These are phyloP conservation scores for Claviceps sp. DNA, from an alignment of 2,329 filamentous ascomycete genomes.

Conservation along the genomic window DNA sequence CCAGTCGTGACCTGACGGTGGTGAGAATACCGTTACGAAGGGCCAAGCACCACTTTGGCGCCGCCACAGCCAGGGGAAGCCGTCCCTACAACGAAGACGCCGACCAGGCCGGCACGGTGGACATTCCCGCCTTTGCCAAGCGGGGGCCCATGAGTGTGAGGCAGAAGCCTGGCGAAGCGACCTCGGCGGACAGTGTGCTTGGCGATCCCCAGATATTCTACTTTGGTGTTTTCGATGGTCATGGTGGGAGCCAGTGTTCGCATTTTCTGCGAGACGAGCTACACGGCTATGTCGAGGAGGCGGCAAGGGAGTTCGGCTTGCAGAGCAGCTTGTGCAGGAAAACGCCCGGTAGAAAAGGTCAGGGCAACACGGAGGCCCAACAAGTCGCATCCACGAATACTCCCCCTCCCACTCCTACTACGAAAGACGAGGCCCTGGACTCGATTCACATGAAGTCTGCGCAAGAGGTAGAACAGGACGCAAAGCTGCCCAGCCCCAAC, in stretches of 20 bases:
- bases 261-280: constrained; percentile 73
- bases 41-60: constrained; percentile 93
- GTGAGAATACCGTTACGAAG: constrained; percentile 87
- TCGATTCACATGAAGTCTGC: constrained; percentile 36
- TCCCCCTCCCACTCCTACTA: neutral
- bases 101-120: constrained; percentile 86
- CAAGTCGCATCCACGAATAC: too few relatives aligned
- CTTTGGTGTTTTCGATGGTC: constrained; percentile 92
- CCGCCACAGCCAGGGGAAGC: constrained; percentile 63
- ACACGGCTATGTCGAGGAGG: constrained; percentile 78
- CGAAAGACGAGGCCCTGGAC: constrained; percentile 15
- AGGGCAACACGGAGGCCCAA: neutral
- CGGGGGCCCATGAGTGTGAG: constrained; percentile 54
- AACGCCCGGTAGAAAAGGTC: constrained; percentile 13
- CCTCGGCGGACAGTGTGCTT: constrained; percentile 59
- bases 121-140: constrained; percentile 85
- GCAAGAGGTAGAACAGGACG: constrained; percentile 28
- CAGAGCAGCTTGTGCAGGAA: constrained; percentile 55
- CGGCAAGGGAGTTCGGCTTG: constrained; percentile 63
- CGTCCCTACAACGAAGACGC: constrained; percentile 87
- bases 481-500: constrained; percentile 20
- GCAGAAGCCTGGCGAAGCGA: constrained; percentile 44
- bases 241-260: constrained; percentile 81
- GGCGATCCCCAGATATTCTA: constrained; percentile 97
- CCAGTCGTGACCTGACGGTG: constrained; percentile 69